phyloP scores from a whole-genome alignment of 169 alveolate genomes.

The Babesia gibsoni region DNA sequence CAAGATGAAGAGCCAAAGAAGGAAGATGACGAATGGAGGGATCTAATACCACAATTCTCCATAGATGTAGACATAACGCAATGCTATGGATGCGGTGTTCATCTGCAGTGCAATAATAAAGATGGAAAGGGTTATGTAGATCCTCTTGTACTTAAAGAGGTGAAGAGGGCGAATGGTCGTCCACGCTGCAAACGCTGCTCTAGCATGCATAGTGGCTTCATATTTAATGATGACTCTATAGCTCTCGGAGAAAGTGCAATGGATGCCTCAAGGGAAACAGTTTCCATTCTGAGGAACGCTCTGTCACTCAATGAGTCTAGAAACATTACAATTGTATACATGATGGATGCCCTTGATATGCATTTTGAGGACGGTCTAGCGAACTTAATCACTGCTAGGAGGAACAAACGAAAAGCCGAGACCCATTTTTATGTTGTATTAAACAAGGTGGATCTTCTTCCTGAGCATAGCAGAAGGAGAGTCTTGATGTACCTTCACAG shows the following conservation, averaged over 20 bases:
- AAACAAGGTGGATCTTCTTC: conserved; percentile 58
- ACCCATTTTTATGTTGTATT: conserved; percentile 37
- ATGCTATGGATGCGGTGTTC: conserved; percentile 75
- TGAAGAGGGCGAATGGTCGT: background rate
- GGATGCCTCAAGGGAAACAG: conserved; percentile 53
- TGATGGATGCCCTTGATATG: conserved; percentile 52
- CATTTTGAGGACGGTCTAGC: conserved; percentile 45
- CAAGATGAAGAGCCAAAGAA: background rate
- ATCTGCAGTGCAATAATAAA: conserved; percentile 47
- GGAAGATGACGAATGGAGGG: conserved; percentile 6
- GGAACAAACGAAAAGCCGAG: conserved; percentile 1
- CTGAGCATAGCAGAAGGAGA: conserved; percentile 39
- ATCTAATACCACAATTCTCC: conserved; percentile 15
- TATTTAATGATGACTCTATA: background rate
- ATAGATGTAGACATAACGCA: conserved; percentile 7
- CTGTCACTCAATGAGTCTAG: conserved; percentile 9
- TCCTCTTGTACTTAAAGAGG: background rate
- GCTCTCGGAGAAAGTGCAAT: conserved; percentile 36
- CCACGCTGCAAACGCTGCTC: conserved; percentile 46
- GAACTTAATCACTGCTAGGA: conserved; percentile 15
- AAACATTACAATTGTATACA: conserved; percentile 42
- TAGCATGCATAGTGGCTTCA: conserved; percentile 34
- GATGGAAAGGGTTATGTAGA: conserved; percentile 21
- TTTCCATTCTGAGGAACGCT: conserved; percentile 35
- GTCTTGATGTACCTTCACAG: conserved; percentile 39